A percentile compares a stretch with the other conserved stretches of the same genome.
Evolutionary conservation across 148 eudicot species (phyloP).

Genomic region (Rhododendron williamsianum): DNA sequence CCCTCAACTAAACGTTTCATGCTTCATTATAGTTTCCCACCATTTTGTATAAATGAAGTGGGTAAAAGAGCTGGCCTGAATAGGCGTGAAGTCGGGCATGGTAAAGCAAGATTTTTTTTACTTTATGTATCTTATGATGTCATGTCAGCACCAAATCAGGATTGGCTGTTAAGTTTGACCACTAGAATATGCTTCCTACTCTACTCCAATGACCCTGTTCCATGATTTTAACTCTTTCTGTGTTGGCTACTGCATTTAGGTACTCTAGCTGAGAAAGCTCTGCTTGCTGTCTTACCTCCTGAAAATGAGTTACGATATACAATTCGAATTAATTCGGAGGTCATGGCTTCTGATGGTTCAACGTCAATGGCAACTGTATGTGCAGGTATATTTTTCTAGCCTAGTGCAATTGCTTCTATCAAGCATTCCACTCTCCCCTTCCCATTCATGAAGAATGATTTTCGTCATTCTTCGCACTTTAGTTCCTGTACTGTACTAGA

Average conservation of each 20-base stretch:
- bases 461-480: not conserved
- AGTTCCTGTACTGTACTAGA: not conserved
- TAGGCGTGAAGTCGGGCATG: constrained; percentile 98
- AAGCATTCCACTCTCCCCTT: not conserved
- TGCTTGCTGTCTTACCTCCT: constrained; percentile 93
- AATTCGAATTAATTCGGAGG: constrained; percentile 93
- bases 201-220: not conserved
- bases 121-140: not conserved
- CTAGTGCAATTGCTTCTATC: constrained; percentile 5
- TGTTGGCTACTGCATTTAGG: constrained; percentile 39
- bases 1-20: constrained; percentile 86
- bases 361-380: constrained; percentile 99
- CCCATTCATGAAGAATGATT: not conserved
- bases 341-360: constrained; percentile 99
- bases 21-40: constrained; percentile 98
- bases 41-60: constrained; percentile 93
- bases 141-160: not conserved
- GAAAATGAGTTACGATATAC: constrained; percentile 71
- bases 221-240: not conserved
- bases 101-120: constrained; percentile 32
- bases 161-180: not conserved
- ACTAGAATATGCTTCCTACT: not conserved
- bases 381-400: constrained; percentile 56
- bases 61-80: constrained; percentile 81
- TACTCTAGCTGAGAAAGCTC: constrained; percentile 97